Evolutionary conservation across 495 filamentous ascomycete genomes (phyloP), one percentile per base, ranked within the genome.

Genomic region (Xylaria longipes): DNA sequence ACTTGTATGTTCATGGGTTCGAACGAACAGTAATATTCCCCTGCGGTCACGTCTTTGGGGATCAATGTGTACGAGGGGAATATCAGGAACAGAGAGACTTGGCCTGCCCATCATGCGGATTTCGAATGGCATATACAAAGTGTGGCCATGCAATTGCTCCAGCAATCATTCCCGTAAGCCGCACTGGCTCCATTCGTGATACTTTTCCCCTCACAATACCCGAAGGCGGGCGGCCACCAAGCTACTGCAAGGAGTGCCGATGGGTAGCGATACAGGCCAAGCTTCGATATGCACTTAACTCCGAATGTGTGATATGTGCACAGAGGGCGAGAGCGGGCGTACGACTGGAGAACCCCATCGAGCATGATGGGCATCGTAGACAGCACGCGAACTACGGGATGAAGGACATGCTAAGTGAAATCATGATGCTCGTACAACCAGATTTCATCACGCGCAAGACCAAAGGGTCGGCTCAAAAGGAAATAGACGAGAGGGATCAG

Each of bases 1-100:
- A 57, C 1, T 71, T 75, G n/a, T 35, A 71, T 33, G 70, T 45
- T 35, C 71, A 75, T 22, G 75, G 70, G 2, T 66, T 77, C 22
- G 77, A 78, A 45, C 71, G 73, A 14, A 75, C 75, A 0, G 71
- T 75, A 12, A 54, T 71, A 11, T 72, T 77, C 5, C 71, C 75
- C 12, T 77, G 75, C 52, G 77, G 77, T 3, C 77, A 78, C 37
- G 64, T 78, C n/a, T 75, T 78, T 25, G 77, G 77, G 57, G 75
- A 77, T 48, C 72, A 73, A n/a, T 78, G 77, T 61, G 63, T 77
- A 14, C 57, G 74, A 14, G 56, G 68, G 31, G 20, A 75, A 5
- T 25, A 67, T 35, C 25, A 54, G 0, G 25, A 61, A 20, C 62
- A 58, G n/a, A 31, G 63, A 5, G 73, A 73, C 12, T 29, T 77